A percentile compares a stretch with the other conserved stretches of the same genome.
Evolutionary conservation across 306 rosid genomes (phyloP).

Genomic region (Prunus salicina): DNA sequence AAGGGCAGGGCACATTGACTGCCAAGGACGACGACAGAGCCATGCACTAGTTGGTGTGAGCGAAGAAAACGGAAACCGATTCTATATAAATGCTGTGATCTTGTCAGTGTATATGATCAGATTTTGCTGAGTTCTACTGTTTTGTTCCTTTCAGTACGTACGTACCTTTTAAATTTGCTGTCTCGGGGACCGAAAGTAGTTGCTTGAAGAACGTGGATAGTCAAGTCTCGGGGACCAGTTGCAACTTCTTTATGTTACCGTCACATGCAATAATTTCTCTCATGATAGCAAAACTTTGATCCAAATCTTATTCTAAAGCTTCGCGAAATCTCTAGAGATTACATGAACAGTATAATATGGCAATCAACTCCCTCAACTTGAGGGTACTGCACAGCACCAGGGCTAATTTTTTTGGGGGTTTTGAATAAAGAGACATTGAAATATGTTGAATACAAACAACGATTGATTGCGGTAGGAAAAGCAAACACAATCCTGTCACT

Average conservation of each 20-base stretch:
- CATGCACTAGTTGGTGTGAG: neutral
- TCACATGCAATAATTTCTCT: neutral
- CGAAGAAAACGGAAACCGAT: constrained; percentile 8
- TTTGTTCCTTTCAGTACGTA: no score
- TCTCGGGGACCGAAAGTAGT: no score
- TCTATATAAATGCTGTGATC: neutral
- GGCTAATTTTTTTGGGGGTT: neutral
- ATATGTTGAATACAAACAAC: neutral
- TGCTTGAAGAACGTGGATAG: no score
- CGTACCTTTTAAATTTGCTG: no score
- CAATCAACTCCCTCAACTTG: neutral
- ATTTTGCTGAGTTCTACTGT: no score
- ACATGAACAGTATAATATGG: neutral
- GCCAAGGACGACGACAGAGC: neutral
- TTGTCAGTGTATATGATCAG: neutral
- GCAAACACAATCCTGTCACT: neutral
- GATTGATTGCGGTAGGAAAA: neutral
- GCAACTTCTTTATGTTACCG: no score
- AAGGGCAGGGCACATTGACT: neutral
- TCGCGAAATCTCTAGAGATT: neutral
- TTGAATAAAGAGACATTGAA: neutral
- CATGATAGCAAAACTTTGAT: neutral
- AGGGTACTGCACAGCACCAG: neutral
- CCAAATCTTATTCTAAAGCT: neutral
- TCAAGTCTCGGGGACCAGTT: no score